These are phyloP conservation scores for Hammondia hammondi DNA, from an alignment of 169 alveolate species.

Conservation along the genomic window DNA sequence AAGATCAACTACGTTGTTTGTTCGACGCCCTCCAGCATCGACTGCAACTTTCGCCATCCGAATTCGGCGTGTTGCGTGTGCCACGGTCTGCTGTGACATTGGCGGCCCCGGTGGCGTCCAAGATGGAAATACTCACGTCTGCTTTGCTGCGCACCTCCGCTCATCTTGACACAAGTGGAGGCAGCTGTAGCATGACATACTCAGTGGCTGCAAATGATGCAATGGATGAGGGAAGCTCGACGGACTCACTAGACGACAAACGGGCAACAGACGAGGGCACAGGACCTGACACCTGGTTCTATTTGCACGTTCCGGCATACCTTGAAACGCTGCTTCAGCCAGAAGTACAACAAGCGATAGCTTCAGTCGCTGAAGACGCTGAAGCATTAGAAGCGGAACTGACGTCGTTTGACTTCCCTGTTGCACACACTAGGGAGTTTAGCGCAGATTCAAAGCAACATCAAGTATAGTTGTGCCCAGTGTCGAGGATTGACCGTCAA, in stretches of 20 bases:
- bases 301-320: conserved; percentile 5
- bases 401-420: conserved; percentile 26
- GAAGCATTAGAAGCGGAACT: conserved; percentile 12
- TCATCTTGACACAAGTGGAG: background rate
- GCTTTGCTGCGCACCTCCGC: background rate
- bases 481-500: too few relatives aligned
- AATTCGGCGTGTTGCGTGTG: conserved; percentile 18
- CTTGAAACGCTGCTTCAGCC: background rate
- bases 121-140: background rate
- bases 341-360: conserved; percentile 2
- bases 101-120: background rate
- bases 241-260: background rate
- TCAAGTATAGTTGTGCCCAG: background rate
- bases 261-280: background rate
- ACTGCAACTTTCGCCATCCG: conserved; percentile 14
- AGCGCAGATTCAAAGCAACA: background rate
- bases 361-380: background rate
- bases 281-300: background rate
- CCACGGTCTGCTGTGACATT: background rate
- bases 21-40: background rate
- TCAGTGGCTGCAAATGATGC: background rate
- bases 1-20: background rate
- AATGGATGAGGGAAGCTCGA: too few relatives aligned
- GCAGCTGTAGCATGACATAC: background rate
- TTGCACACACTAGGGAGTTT: background rate